Conservation (phyloP, 2,329 filamentous ascomycete species). For the Aspergillus puulaauensis region DNA sequence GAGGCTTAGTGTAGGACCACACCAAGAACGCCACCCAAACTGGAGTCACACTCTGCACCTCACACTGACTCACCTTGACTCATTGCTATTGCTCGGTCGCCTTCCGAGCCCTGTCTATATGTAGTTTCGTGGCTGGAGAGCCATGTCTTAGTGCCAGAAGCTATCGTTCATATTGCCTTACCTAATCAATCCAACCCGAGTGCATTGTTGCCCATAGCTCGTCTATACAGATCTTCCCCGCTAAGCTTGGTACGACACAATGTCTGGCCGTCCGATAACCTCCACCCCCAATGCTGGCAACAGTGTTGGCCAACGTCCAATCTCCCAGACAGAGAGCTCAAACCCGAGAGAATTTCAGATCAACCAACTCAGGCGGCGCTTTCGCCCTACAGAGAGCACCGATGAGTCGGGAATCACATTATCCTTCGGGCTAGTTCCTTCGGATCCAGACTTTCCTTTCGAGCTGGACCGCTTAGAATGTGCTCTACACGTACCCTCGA, state of each 20-base stretch:
- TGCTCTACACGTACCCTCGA: constrained; percentile 62
- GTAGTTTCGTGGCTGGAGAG: neutral
- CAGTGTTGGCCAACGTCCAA: constrained; percentile 58
- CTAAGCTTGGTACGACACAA: neutral
- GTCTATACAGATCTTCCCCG: neutral
- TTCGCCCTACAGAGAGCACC: constrained; percentile 50
- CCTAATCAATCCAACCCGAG: neutral
- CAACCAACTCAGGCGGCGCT: constrained; percentile 69
- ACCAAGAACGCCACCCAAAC: neutral
- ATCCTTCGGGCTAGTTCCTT: constrained; percentile 66
- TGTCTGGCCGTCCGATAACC: constrained; percentile 36
- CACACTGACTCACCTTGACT: constrained; percentile 11
- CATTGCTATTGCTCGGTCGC: neutral
- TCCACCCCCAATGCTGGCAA: constrained; percentile 2
- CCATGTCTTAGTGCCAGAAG: neutral
- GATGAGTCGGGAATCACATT: constrained; percentile 56
- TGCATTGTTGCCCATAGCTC: neutral
- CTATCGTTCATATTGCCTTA: neutral
- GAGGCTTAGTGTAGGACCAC: neutral
- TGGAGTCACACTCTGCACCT: neutral
- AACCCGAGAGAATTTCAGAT: constrained; percentile 75
- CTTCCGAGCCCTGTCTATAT: neutral
- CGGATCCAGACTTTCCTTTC: constrained; percentile 82
- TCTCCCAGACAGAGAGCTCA: constrained; percentile 62
- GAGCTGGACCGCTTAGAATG: constrained; percentile 70